A percentile compares a stretch with the other conserved stretches of the same genome.
phyloP scores from a whole-genome alignment of 2,329 filamentous ascomycete species.

The Aspergillus japonicus region DNA sequence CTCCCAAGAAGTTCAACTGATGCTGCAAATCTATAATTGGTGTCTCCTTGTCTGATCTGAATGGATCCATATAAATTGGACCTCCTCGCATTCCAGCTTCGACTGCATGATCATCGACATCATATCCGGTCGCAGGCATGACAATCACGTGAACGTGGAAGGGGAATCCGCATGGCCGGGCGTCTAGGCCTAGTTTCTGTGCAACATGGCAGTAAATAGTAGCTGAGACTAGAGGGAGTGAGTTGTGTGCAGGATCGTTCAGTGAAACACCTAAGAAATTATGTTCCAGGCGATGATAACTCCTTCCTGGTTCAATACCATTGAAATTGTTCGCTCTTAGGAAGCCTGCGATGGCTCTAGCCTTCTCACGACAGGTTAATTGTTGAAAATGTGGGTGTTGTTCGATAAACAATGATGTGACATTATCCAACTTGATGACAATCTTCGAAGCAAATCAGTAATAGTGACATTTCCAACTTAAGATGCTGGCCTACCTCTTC shows the following conservation, averaged over 20 bases:
- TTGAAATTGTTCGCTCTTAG: conserved; percentile 67
- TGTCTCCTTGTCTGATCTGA: conserved; percentile 67
- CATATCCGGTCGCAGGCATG: conserved; percentile 58
- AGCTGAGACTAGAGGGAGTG: conserved; percentile 80
- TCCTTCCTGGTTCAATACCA: conserved; percentile 65
- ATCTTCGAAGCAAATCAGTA: conserved; percentile 49
- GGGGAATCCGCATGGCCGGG: conserved; percentile 77
- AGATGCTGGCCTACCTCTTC: conserved; percentile 57
- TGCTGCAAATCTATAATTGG: conserved; percentile 57
- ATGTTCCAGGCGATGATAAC: conserved; percentile 79
- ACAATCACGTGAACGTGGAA: conserved; percentile 83
- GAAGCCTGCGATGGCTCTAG: conserved; percentile 67
- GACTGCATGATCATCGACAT: conserved; percentile 55
- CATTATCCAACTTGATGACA: conserved; percentile 61
- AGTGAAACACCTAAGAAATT: conserved; percentile 84
- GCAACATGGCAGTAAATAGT: conserved; percentile 84
- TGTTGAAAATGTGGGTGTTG: conserved; percentile 55
- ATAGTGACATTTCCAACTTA: neutral
- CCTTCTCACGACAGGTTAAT: conserved; percentile 65
- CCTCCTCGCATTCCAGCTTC: conserved; percentile 31
- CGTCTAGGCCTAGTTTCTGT: conserved; percentile 69
- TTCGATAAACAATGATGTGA: conserved; percentile 57
- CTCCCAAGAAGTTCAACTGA: conserved; percentile 57
- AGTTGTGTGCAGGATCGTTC: conserved; percentile 69
- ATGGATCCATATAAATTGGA: conserved; percentile 82